Conservation (phyloP, 305 asterid species). For the Fraxinus platypoda region DNA sequence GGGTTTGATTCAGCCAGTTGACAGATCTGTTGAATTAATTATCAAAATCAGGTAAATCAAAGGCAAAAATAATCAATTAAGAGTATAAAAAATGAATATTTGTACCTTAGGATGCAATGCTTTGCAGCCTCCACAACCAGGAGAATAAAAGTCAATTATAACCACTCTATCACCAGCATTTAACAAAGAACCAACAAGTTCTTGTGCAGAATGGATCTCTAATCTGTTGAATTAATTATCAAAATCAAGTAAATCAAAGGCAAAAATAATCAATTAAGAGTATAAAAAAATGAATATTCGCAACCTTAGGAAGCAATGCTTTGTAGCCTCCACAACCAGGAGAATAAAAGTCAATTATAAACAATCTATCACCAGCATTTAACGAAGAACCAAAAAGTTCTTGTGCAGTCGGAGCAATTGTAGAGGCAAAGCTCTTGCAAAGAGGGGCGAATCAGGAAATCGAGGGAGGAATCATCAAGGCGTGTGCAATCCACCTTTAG, state of each 20-base stretch:
- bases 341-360: too few relatives aligned
- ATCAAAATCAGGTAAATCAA: neutral
- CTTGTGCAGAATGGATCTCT: too few relatives aligned
- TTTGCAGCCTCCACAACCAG: slow-evolving; percentile 82
- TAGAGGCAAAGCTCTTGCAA: slow-evolving; percentile 67
- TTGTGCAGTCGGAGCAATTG: slow-evolving; percentile 61
- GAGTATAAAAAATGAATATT: neutral
- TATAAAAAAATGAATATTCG: neutral
- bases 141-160: too few relatives aligned
- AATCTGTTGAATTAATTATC: slow-evolving; percentile 40
- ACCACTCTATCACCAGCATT: too few relatives aligned
- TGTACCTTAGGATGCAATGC: slow-evolving; percentile 83
- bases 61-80: neutral
- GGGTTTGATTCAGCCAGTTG: slow-evolving; percentile 80
- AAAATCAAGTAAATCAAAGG: neutral
- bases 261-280: neutral
- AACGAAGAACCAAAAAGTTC: too few relatives aligned
- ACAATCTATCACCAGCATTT: too few relatives aligned
- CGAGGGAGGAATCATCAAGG: slow-evolving; percentile 72
- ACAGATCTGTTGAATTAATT: slow-evolving; percentile 52
- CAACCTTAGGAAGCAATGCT: slow-evolving; percentile 83
- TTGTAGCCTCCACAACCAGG: slow-evolving; percentile 64
- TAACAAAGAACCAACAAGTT: too few relatives aligned
- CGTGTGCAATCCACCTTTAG: slow-evolving; percentile 78
- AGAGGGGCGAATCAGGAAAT: slow-evolving; percentile 54